phyloP scores from a whole-genome alignment of 1,284 basidiomycete genomes.

The Apiotrichum siamense region DNA sequence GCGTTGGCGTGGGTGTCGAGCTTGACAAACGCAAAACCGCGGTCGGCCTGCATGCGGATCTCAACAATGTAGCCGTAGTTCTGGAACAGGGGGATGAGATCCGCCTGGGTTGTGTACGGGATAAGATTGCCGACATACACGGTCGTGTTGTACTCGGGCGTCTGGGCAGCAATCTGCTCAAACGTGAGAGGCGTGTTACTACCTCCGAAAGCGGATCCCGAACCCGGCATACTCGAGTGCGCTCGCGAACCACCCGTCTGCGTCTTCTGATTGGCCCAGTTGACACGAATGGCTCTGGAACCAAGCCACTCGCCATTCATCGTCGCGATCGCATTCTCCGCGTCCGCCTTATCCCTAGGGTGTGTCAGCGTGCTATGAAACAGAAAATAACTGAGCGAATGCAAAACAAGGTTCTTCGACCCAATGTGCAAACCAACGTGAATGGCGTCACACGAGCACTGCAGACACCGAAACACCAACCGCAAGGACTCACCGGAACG shows the following conservation, averaged over 20 bases:
- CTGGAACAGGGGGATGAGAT: conserved; percentile 86
- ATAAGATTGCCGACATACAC: conserved; percentile 98
- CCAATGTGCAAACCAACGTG: too few species aligned
- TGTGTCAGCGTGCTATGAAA: conserved; percentile 52
- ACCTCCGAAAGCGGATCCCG: conserved; percentile 46
- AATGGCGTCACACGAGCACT: too few species aligned
- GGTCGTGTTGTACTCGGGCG: conserved; percentile 85
- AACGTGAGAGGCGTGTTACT: conserved; percentile 74
- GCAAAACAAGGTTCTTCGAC: too few species aligned
- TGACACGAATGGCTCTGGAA: conserved; percentile 93
- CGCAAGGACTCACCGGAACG: conserved; percentile 51
- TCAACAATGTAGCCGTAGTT: conserved; percentile 96
- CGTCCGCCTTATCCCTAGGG: conserved; percentile 89
- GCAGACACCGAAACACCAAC: too few species aligned
- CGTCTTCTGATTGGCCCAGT: conserved; percentile 98
- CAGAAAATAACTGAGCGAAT: too few species aligned
- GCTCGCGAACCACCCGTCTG: conserved; percentile 57
- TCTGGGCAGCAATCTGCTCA: conserved; percentile 79
- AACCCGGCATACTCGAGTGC: conserved; percentile 35
- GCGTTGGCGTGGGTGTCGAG: conserved; percentile 96
- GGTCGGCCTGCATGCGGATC: conserved; percentile 96
- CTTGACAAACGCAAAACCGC: conserved; percentile 97
- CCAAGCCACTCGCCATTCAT: conserved; percentile 99
- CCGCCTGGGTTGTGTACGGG: conserved; percentile 88
- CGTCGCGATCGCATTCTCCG: conserved; percentile 93